Conservation (phyloP, 257 asterid genomes). For the Linaria vulgaris region DNA sequence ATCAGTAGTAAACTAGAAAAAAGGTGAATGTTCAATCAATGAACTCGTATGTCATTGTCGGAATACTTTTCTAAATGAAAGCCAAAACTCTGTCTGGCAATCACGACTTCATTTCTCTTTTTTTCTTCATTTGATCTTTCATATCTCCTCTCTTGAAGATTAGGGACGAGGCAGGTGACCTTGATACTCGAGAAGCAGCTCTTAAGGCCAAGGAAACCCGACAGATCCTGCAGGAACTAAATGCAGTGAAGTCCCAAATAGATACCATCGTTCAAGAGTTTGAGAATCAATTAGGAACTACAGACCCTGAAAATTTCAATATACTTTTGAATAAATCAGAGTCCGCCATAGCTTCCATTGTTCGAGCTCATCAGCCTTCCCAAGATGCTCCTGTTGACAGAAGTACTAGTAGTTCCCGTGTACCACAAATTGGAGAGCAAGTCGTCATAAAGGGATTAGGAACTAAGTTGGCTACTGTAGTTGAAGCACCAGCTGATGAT, state of each 20-base stretch:
- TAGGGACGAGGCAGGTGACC: conserved; percentile 64
- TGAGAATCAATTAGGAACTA: conserved; percentile 55
- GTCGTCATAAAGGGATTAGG: conserved; percentile 67
- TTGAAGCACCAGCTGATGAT: conserved; percentile 77
- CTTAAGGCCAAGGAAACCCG: conserved; percentile 71
- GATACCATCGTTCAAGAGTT: conserved; percentile 58
- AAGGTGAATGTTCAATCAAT: background rate
- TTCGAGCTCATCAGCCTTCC: conserved; percentile 57
- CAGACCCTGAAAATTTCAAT: conserved; percentile 42
- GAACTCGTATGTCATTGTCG: background rate
- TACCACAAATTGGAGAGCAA: conserved; percentile 68
- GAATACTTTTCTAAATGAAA: background rate
- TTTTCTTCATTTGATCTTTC: conserved; percentile 12
- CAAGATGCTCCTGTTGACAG: conserved; percentile 34
- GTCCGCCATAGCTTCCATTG: conserved; percentile 56
- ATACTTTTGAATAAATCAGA: conserved; percentile 68
- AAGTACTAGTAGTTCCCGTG: conserved; percentile 33
- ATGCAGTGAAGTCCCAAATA: conserved; percentile 52
- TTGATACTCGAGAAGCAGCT: conserved; percentile 74
- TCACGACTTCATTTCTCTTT: conserved; percentile 10
- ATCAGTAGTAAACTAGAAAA: background rate
- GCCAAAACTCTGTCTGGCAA: conserved; percentile 3
- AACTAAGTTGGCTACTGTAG: conserved; percentile 73
- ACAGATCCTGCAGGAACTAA: conserved; percentile 51
- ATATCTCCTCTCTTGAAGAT: conserved; percentile 43